Evolutionary conservation across 768 basidiomycete species (phyloP).

Genomic region (Termitomyces eurrhizus): DNA sequence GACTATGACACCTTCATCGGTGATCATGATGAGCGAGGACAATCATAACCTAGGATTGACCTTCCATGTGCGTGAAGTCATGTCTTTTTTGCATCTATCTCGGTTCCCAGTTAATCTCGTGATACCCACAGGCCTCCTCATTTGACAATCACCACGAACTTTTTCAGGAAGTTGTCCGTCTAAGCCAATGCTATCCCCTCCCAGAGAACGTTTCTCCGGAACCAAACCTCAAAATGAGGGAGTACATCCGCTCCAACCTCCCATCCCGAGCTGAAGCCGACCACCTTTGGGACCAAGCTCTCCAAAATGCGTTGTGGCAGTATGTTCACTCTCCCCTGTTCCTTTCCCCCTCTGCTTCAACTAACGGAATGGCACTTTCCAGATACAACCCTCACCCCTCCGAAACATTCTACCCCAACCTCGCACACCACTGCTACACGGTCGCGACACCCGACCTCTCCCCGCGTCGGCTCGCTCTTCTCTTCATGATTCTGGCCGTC

Average conservation of each 20-base stretch:
- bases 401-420: constrained; percentile 61
- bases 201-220: constrained; percentile 43
- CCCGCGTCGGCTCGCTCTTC: constrained; percentile 58
- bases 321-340: constrained; percentile 24
- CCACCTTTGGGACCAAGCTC: constrained; percentile 59
- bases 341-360: neutral
- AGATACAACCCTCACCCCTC: constrained; percentile 66
- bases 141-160: constrained; percentile 25
- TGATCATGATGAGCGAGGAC: neutral
- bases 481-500: constrained; percentile 69
- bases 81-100: neutral
- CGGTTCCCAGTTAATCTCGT: neutral
- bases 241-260: constrained; percentile 52
- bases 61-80: constrained; percentile 4
- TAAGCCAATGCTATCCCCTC: constrained; percentile 58
- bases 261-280: constrained; percentile 55
- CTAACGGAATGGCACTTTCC: neutral
- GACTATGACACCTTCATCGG: neutral
- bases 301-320: constrained; percentile 67
- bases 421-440: constrained; percentile 62
- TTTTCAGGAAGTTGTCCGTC: constrained; percentile 40
- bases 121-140: constrained; percentile 1
- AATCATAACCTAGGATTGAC: neutral
- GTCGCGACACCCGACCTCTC: constrained; percentile 48
- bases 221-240: constrained; percentile 49